Base-by-base conservation (phyloP, 805 yeast species). In the Schwanniomyces occidentalis region DNA sequence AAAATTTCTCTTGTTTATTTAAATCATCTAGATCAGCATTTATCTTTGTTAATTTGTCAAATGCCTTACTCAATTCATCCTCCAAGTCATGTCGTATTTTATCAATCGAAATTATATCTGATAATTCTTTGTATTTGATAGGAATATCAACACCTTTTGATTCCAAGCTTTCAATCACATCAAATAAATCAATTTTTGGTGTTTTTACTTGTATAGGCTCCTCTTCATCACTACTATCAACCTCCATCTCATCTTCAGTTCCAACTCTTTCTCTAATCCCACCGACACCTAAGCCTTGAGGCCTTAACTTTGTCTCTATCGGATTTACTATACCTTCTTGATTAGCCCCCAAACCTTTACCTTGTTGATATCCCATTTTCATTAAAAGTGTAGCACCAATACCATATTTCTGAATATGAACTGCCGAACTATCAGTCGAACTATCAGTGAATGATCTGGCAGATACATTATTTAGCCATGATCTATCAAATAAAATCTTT, bases 311-410 rank as follows among this genome's bases (percentile, higher is more conserved):
- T 3, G 85, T 82, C 41, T 85, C 82, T 5, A 91, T 79, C 0
- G 98, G 97, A n/a, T 72, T 76, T 0, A 73, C 71, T 1, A 88
- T 87, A 27, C 99, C 99, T 32, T 73, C 73, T 1, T 80, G 77
- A 16, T 69, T 56, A 4, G 65, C 64, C 2, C 99, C 99, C n/a
- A 91, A 70, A 0, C 97, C 98, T 49, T 75, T 68, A 0, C 99
- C 98, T 25, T 75, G 75, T 6, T 73, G 71, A 58, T 86, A 90
- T 0, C 99, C 99, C 98, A 91, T 90, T 42, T 79, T 75, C 41
- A 78, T 69, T 63, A 91, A 57, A 32, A 91, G 62, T 32, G 72
- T 61, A 3, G 95, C 95, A 23, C 98, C 98, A 24, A 88, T 77
- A 5, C 98, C 98, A 52, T 90, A 89, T 31, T 42, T 43, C 10